Evolutionary conservation across 208 protist genomes (phyloP).

Genomic region (Trypanosomatidae sp.): DNA sequence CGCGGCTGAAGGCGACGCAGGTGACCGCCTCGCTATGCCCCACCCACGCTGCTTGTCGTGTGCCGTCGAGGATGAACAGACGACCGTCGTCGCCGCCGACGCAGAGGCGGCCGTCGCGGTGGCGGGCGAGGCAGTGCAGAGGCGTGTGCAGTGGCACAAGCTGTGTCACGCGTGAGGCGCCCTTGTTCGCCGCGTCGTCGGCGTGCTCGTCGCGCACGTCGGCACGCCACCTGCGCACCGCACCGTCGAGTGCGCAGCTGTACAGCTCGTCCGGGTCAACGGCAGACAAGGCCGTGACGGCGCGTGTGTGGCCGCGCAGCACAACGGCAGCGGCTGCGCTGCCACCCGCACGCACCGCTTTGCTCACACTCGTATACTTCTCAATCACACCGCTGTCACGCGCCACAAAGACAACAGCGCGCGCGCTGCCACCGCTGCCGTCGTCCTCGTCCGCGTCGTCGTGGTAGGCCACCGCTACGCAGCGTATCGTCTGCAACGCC

Average conservation of each 20-base stretch:
- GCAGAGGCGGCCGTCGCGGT: constrained; percentile 21
- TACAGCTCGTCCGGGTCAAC: constrained; percentile 25
- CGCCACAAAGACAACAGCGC: no score
- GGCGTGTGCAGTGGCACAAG: constrained; percentile 26
- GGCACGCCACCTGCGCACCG: constrained; percentile 46
- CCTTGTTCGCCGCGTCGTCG: constrained; percentile 7
- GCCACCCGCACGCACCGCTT: not conserved
- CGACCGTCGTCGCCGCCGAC: constrained; percentile 48
- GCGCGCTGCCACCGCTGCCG: no score
- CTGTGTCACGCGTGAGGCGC: constrained; percentile 10
- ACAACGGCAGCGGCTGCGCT: constrained; percentile 3
- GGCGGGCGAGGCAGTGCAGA: constrained; percentile 24
- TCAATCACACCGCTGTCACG: no score
- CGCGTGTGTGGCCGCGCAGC: constrained; percentile 40
- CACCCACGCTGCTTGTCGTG: constrained; percentile 29
- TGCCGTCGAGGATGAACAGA: constrained; percentile 45
- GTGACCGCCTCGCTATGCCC: constrained; percentile 45
- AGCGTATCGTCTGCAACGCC: no score
- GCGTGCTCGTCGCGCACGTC: constrained; percentile 6
- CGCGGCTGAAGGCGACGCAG: constrained; percentile 30
- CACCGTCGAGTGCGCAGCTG: constrained; percentile 63
- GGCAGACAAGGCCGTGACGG: constrained; percentile 45
- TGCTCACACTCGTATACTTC: not conserved
- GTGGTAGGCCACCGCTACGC: no score
- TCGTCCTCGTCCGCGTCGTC: no score